These are phyloP conservation scores for Eucalyptus erythrocorys DNA, from an alignment of 345 rosid species.

Conservation along the genomic window DNA sequence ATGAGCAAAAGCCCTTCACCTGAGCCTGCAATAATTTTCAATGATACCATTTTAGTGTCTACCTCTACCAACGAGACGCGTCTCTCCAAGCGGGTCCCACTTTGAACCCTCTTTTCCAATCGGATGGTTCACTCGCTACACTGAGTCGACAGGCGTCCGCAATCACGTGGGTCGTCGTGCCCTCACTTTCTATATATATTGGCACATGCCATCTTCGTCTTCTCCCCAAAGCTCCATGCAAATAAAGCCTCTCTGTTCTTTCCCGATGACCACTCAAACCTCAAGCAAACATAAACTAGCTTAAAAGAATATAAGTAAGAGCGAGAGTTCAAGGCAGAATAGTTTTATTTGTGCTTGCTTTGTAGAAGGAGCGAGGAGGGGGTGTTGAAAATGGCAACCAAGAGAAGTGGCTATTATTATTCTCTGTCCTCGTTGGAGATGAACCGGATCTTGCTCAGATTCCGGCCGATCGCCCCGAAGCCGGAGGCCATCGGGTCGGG, in stretches of 20 bases:
- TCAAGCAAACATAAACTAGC: background rate
- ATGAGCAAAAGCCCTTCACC: background rate
- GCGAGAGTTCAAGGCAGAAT: background rate
- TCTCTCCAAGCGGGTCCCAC: background rate
- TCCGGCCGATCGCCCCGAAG: constrained; percentile 83
- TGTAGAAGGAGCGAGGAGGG: background rate
- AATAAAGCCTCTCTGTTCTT: background rate
- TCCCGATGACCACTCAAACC: background rate
- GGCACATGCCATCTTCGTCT: background rate
- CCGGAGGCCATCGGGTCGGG: constrained; percentile 17
- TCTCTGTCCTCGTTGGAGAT: background rate
- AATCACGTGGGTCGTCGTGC: background rate
- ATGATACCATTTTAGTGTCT: background rate
- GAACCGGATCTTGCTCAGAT: constrained; percentile 47
- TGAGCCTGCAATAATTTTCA: background rate
- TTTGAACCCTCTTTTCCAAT: background rate
- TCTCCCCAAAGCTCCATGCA: background rate
- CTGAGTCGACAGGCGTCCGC: background rate
- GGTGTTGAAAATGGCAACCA: background rate
- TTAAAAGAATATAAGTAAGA: background rate
- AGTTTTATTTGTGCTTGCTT: background rate
- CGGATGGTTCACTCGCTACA: background rate
- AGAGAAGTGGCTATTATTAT: background rate
- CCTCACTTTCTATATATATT: background rate
- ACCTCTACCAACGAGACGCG: background rate